phyloP scores from a whole-genome alignment of 1,139 yeast genomes.

The Sugiyamaella japonica region DNA sequence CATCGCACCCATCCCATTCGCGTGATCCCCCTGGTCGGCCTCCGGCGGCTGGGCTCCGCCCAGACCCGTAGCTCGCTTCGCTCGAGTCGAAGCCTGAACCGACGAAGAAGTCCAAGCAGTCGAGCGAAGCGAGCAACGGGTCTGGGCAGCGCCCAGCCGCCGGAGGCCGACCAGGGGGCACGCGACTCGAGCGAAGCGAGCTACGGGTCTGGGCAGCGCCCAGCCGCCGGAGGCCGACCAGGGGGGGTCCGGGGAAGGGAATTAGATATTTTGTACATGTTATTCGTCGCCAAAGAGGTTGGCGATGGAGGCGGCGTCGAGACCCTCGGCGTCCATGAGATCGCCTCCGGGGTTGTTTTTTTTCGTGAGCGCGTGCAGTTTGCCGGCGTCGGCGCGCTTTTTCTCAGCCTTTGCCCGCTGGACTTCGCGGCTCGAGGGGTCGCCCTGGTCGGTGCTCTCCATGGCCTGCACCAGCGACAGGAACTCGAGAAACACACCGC shows the following conservation, averaged over 20 bases:
- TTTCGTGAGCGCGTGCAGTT: conserved; percentile 16
- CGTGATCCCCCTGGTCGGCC: background rate
- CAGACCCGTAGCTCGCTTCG: conserved; percentile 1
- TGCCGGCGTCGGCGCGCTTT: conserved; percentile 24
- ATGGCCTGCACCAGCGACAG: conserved; percentile 44
- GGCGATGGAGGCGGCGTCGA: conserved; percentile 21
- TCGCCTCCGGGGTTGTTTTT: conserved; percentile 19
- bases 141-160: conserved; percentile 15
- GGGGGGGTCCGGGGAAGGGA: background rate
- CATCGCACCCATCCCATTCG: background rate
- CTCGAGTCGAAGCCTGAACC: background rate
- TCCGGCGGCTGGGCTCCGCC: background rate
- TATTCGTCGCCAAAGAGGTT: conserved; percentile 20
- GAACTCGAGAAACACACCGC: conserved; percentile 71
- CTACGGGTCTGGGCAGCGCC: conserved; percentile 14
- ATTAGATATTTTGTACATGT: conserved; percentile 7
- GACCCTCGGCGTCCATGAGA: conserved; percentile 23
- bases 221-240: conserved; percentile 13
- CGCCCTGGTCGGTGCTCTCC: conserved; percentile 42
- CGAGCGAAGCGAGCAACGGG: conserved; percentile 6
- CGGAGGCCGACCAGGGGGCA: conserved; percentile 3
- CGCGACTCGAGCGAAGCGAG: background rate
- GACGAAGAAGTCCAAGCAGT: background rate
- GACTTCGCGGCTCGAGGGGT: conserved; percentile 45
- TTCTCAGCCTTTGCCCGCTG: conserved; percentile 43